A percentile compares a stretch with the other conserved stretches of the same genome.
These are phyloP conservation scores for Nakaseomyces uthaithaninus DNA, from an alignment of 1,139 yeast species.

Conservation along the genomic window DNA sequence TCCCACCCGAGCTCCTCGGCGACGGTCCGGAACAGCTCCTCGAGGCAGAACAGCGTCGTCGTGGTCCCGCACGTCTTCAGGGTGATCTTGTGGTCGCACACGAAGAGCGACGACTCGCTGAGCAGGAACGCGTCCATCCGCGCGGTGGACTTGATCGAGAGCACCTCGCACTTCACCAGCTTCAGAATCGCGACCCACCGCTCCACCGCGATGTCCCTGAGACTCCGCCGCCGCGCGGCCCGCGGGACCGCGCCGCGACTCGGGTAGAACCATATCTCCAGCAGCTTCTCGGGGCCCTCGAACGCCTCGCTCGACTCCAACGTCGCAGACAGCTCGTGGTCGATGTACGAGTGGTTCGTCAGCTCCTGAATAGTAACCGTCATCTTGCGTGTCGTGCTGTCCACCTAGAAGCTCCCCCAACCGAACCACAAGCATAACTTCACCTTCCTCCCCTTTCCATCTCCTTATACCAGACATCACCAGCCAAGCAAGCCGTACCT, in stretches of 20 bases:
- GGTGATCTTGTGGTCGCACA: slow-evolving; percentile 75
- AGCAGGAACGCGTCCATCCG: slow-evolving; percentile 76
- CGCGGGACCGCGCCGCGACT: slow-evolving; percentile 32
- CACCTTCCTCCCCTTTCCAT: no score
- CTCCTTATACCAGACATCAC: no score
- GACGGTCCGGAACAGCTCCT: slow-evolving; percentile 51
- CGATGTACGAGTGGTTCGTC: slow-evolving; percentile 48
- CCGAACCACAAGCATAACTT: no score
- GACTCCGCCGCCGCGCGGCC: slow-evolving; percentile 37
- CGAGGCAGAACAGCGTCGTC: slow-evolving; percentile 74
- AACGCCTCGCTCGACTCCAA: slow-evolving; percentile 86
- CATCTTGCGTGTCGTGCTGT: no score
- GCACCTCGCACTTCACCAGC: slow-evolving; percentile 77
- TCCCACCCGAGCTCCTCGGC: slow-evolving; percentile 35
- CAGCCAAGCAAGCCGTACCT: no score
- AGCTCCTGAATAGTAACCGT: slow-evolving; percentile 25
- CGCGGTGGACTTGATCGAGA: slow-evolving; percentile 64
- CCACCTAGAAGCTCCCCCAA: no score
- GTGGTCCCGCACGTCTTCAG: slow-evolving; percentile 97
- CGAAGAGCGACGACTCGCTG: slow-evolving; percentile 86
- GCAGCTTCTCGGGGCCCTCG: slow-evolving; percentile 93
- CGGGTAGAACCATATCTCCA: slow-evolving; percentile 85
- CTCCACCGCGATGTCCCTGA: slow-evolving; percentile 57
- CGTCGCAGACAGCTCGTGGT: slow-evolving; percentile 68
- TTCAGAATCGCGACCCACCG: slow-evolving; percentile 71